phyloP scores from a whole-genome alignment of 202 grass and related monocot genomes.

The Carex arenaria region DNA sequence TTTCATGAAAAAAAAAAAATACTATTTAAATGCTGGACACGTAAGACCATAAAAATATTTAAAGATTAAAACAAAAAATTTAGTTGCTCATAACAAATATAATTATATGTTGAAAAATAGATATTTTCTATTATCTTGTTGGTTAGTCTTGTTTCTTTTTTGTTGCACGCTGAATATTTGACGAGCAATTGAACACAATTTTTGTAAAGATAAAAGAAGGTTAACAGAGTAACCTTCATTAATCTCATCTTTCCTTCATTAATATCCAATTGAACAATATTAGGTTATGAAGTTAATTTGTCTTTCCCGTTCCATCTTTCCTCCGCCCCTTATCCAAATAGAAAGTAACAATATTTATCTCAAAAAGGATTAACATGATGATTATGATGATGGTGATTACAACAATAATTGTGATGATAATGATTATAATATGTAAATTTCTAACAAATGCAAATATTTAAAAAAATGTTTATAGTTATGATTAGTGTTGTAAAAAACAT shows the following conservation, averaged over 20 bases:
- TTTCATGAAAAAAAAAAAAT: neutral
- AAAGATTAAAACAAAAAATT: neutral
- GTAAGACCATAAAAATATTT: neutral
- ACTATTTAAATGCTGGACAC: neutral
- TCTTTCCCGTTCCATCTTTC: neutral
- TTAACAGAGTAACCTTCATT: neutral
- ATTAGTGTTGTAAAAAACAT: too few species aligned
- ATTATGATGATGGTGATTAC: neutral
- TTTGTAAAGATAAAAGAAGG: neutral
- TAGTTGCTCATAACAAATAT: neutral
- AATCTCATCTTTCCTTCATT: neutral
- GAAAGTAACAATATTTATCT: neutral
- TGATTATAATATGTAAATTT: neutral
- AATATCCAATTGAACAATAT: neutral
- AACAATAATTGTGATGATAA: neutral
- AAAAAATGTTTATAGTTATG: neutral
- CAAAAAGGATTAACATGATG: neutral
- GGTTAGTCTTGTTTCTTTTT: neutral
- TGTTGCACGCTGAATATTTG: neutral
- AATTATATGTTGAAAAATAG: neutral
- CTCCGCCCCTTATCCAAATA: neutral
- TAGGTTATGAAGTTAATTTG: neutral
- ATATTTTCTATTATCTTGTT: neutral
- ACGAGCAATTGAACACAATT: neutral
- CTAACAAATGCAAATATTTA: neutral